Evolutionary conservation across 495 filamentous ascomycete species (phyloP).

Genomic region (Lasiosphaeris hirsuta): DNA sequence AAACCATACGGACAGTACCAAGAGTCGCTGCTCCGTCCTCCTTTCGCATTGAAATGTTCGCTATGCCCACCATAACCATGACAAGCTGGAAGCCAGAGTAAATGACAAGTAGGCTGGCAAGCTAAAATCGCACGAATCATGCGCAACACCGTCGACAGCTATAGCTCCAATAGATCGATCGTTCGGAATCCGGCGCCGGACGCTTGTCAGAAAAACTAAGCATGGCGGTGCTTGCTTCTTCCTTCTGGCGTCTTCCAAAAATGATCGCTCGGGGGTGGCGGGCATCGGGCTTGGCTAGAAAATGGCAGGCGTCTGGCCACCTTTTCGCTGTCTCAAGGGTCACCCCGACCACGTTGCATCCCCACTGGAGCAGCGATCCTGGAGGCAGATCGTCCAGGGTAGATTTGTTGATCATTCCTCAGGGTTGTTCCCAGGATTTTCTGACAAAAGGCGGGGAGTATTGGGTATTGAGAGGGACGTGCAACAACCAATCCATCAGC

Average conservation of each 20-base stretch:
- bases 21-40: not conserved
- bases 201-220: not conserved
- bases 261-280: not conserved
- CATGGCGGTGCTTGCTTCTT: conserved; percentile 15
- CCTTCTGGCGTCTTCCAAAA: conserved; percentile 10
- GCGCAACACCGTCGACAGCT: not conserved
- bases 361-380: not conserved
- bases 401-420: not conserved
- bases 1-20: not conserved
- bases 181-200: too few relatives aligned
- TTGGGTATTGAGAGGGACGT: too few relatives aligned
- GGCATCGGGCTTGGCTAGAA: not conserved
- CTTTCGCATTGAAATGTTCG: not conserved
- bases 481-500: too few relatives aligned
- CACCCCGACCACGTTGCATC: not conserved
- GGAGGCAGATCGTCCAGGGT: not conserved
- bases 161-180: not conserved
- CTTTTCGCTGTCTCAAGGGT: not conserved
- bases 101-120: not conserved
- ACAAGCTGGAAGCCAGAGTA: not conserved
- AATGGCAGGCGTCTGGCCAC: not conserved
- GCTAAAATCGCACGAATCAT: conserved; percentile 8
- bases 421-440: not conserved
- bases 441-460: too few relatives aligned
- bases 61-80: too few relatives aligned